phyloP scores from a whole-genome alignment of 768 basidiomycete genomes.

The Pleurotus tuoliensis region DNA sequence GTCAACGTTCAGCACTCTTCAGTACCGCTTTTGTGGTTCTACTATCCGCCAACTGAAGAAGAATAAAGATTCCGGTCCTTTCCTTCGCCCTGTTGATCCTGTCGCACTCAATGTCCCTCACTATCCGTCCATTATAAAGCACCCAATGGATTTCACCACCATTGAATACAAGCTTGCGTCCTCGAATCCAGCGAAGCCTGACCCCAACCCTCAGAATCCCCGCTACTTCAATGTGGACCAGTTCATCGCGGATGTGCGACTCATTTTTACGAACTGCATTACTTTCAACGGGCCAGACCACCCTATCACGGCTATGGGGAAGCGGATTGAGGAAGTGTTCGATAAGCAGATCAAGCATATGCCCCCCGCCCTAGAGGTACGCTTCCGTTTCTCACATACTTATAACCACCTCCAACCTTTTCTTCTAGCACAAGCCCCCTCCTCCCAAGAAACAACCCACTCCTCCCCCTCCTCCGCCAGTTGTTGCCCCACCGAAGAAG shows the following conservation, averaged over 20 bases:
- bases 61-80: constrained; percentile 76
- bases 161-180: constrained; percentile 83
- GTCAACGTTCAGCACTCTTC: constrained; percentile 56
- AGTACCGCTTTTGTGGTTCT: constrained; percentile 76
- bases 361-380: constrained; percentile 74
- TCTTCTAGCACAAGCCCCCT: constrained; percentile 33
- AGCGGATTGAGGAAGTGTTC: constrained; percentile 77
- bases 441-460: constrained; percentile 44
- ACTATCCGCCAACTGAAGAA: constrained; percentile 83
- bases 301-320: constrained; percentile 71
- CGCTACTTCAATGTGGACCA: constrained; percentile 76
- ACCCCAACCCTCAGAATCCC: constrained; percentile 64
- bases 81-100: constrained; percentile 85
- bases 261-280: constrained; percentile 84
- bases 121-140: constrained; percentile 81
- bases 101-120: constrained; percentile 82
- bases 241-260: constrained; percentile 79
- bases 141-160: constrained; percentile 92
- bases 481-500: constrained; percentile 41
- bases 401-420: not conserved
- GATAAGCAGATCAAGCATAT: constrained; percentile 86
- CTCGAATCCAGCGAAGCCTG: constrained; percentile 77
- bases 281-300: constrained; percentile 96
- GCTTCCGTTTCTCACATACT: constrained; percentile 18
- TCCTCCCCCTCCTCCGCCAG: constrained; percentile 31